Evolutionary conservation across 306 rosid species (phyloP).

Genomic region (Potentilla sterilis): DNA sequence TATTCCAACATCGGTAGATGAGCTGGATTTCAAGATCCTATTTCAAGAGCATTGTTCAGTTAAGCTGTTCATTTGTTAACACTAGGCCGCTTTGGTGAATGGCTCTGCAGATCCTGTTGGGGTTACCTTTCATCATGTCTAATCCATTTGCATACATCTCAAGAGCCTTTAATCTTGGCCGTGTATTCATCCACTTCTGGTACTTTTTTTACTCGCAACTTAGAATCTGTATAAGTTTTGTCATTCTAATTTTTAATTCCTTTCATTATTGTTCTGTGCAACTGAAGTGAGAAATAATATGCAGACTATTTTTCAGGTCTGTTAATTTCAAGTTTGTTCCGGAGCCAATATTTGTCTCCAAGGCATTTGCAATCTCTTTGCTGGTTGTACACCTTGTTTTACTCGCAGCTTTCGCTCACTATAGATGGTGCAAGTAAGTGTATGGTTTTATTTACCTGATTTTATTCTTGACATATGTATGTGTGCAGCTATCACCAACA

Average conservation of each 20-base stretch:
- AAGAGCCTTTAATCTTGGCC: slow-evolving; percentile 90
- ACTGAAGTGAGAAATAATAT: slow-evolving; percentile 29
- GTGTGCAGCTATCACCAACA: not conserved
- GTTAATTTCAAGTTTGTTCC: slow-evolving; percentile 93
- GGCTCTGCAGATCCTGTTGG: slow-evolving; percentile 76
- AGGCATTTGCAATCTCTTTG: slow-evolving; percentile 69
- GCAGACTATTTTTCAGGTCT: slow-evolving; percentile 62
- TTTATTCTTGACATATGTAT: not conserved
- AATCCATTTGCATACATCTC: slow-evolving; percentile 80
- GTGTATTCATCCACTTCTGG: slow-evolving; percentile 96
- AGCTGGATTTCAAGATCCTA: slow-evolving; percentile 49
- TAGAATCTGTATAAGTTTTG: slow-evolving; percentile 15
- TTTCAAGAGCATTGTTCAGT: slow-evolving; percentile 33
- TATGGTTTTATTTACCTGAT: not conserved
- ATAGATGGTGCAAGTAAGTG: slow-evolving; percentile 97
- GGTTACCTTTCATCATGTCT: slow-evolving; percentile 78
- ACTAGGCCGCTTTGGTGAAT: slow-evolving; percentile 36
- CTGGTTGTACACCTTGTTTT: slow-evolving; percentile 66
- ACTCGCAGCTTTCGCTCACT: slow-evolving; percentile 67
- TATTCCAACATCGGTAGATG: slow-evolving; percentile 45
- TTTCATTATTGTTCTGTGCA: not conserved
- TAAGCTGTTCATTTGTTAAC: slow-evolving; percentile 34
- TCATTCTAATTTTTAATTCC: not conserved
- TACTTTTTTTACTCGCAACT: slow-evolving; percentile 31
- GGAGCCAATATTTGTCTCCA: slow-evolving; percentile 76